Base-by-base conservation (phyloP, 768 basidiomycete genomes). In the Boletus edulis region DNA sequence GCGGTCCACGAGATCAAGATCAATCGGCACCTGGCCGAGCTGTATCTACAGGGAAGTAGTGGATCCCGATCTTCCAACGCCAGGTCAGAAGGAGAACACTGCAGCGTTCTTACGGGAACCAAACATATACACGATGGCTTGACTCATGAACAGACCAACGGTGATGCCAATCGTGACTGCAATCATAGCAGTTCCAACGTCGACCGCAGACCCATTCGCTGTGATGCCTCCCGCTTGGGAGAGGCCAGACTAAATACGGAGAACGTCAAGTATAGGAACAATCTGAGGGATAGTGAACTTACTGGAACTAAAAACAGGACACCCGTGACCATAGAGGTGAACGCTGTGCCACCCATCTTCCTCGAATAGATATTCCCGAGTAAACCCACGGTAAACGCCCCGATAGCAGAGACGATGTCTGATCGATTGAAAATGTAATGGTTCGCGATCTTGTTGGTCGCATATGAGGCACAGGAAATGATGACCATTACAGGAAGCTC, bases 101-200 rank as follows among this genome's bases (percentile, higher is more conserved):
- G 89, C 91, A 15, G 89, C 88, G 54, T 84, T 87, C 76, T 94
- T 94, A 55, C 87, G 80, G 9, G 81, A 78, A 9, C 91, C 92
- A 62, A 94, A 94, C 61, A 86, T 87, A 65, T 94, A 94, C 15
- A 94, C 89, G 41, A 94, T 70, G 12, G 90, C 85, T 66, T 91
- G 89, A 61, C 89, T 91, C 80, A 89, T 90, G 74, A 93, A 94
- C 42, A 94, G 70, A 17, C 92, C 91, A 47, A 93, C 90, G 1
- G 91, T 94, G 62, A 94, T 93, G 29, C 92, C 92, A 54, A 94
- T 91, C 1, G 90, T 88, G 46, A 94, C 91, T n/a, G 86, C 82
- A 56, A 91, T 89, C 88, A 92, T 92, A 9, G 91, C 87, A 34
- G 85, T 84, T 57, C 91, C 88, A 50, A 93, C 89, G 60, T 91